Conservation (phyloP, 108 stramenopile genomes). For the Cyclotella sp. region DNA sequence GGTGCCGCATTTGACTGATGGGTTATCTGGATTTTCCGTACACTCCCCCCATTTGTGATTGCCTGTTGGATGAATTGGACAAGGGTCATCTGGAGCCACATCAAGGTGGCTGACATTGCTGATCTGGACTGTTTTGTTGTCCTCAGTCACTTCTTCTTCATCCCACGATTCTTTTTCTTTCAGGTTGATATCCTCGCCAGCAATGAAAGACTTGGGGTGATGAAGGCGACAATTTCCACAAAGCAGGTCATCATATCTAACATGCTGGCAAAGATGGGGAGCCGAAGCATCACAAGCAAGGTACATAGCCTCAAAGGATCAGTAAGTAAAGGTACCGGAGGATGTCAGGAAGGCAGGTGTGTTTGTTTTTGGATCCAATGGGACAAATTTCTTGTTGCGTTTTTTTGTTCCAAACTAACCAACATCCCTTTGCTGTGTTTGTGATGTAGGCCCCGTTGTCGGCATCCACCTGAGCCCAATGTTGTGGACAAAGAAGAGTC, state of each 20-base stretch:
- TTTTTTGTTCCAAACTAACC: too few species aligned
- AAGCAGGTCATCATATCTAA: not conserved
- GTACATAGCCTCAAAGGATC: conserved; percentile 1
- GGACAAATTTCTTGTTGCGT: too few species aligned
- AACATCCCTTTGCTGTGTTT: not conserved
- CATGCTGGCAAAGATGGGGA: not conserved
- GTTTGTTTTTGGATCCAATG: too few species aligned
- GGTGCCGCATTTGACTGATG: conserved; percentile 3
- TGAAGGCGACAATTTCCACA: not conserved
- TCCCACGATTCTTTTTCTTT: not conserved
- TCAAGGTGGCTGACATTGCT: too few species aligned
- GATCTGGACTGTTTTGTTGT: conserved; percentile 1
- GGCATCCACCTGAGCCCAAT: too few species aligned
- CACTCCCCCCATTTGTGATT: conserved; percentile 28
- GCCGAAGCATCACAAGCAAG: not conserved
- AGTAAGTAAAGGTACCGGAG: conserved; percentile 4
- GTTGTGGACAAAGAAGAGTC: too few species aligned
- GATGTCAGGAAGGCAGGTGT: too few species aligned
- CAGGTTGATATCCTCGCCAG: conserved; percentile 13
- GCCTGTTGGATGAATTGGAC: conserved; percentile 21
- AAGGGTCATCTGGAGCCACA: not conserved
- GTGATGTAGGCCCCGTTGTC: conserved; percentile 2
- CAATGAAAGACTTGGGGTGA: conserved; percentile 11
- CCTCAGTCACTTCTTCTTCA: not conserved
- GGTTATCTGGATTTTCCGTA: not conserved